Evolutionary conservation across 78 protist species (phyloP).

Genomic region (Diacronema lutheri): DNA sequence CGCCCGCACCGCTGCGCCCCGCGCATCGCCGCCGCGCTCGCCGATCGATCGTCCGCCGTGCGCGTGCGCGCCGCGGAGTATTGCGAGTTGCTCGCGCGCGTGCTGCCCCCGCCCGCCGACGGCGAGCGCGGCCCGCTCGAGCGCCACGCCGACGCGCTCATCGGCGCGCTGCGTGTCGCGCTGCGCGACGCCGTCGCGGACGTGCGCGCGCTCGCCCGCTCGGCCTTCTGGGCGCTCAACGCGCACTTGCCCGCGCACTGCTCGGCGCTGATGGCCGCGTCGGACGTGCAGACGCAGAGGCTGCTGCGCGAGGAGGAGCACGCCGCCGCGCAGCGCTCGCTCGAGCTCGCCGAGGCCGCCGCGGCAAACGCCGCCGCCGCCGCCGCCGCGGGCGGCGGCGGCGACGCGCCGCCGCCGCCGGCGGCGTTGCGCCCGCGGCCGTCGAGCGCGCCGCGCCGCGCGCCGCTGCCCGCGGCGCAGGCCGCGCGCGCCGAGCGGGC

Average conservation of each 20-base stretch:
- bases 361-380: no score
- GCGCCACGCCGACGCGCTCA: neutral
- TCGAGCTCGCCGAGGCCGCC: no score
- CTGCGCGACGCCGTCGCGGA: neutral
- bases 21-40: neutral
- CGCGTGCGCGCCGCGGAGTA: neutral
- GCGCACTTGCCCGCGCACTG: neutral
- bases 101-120: neutral
- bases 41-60: neutral
- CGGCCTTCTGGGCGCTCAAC: neutral
- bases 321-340: no score
- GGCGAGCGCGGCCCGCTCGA: slow-evolving; percentile 17
- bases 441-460: no score
- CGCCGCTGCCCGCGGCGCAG: no score
- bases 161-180: neutral
- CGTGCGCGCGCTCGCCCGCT: neutral
- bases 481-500: no score
- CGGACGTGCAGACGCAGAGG: neutral
- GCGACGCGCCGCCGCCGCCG: no score
- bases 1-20: neutral
- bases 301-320: slow-evolving; percentile 1
- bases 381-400: no score
- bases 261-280: neutral
- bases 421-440: no score
- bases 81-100: neutral